phyloP scores from a whole-genome alignment of 2,329 filamentous ascomycete species.

The Xylariaceae sp. region DNA sequence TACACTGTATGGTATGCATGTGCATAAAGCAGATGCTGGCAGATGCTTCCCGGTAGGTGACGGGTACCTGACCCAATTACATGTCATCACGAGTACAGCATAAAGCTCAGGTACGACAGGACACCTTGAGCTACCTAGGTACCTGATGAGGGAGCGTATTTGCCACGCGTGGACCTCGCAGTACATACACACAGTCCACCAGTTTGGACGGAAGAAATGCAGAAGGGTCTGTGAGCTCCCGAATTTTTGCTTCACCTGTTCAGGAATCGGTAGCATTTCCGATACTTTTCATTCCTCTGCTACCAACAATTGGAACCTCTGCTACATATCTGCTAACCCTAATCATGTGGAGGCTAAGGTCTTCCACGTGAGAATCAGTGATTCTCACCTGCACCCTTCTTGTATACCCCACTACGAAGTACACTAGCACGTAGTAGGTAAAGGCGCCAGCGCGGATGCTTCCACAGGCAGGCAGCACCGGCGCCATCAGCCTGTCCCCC shows the following conservation, averaged over 20 bases:
- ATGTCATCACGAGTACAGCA: slow-evolving; percentile 6
- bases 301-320: not conserved
- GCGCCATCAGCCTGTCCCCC: slow-evolving; percentile 6
- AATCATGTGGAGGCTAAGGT: not conserved
- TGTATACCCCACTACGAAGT: not conserved
- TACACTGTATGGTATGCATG: slow-evolving; percentile 15
- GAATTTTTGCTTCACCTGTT: not conserved
- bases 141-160: not conserved
- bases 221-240: not conserved
- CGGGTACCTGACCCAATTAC: slow-evolving; percentile 12
- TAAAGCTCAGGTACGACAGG: not conserved
- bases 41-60: not conserved
- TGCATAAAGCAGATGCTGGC: not conserved
- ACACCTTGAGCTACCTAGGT: not conserved
- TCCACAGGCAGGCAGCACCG: not conserved
- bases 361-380: not conserved
- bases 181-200: not conserved
- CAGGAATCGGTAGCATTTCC: slow-evolving; percentile 7
- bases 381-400: slow-evolving; percentile 1
- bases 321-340: not conserved
- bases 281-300: slow-evolving; percentile 2
- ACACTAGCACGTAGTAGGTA: too few relatives aligned
- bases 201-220: not conserved
- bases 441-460: slow-evolving; percentile 11
- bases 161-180: slow-evolving; percentile 3